A percentile compares a stretch with the other conserved stretches of the same genome.
Evolutionary conservation across 176 grass and related monocot species (phyloP).

Genomic region (Bothriochloa decipiens): DNA sequence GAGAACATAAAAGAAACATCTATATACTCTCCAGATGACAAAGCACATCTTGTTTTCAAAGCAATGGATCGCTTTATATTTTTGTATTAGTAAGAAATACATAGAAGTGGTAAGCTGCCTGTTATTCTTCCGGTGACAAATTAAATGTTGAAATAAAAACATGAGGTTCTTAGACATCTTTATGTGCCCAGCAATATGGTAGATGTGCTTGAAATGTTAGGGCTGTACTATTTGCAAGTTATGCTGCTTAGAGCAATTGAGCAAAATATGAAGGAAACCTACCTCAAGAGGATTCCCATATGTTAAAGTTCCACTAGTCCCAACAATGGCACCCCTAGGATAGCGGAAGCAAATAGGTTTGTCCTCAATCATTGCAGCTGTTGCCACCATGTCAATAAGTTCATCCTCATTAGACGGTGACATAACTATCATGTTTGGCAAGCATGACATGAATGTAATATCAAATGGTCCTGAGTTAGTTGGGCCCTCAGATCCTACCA

Average conservation of each 20-base stretch:
- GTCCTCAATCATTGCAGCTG: constrained; percentile 58
- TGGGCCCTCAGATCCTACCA: constrained; percentile 66
- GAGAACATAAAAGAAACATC: neutral
- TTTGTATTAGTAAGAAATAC: neutral
- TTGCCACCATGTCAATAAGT: constrained; percentile 74
- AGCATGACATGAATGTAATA: constrained; percentile 76
- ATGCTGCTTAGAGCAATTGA: neutral
- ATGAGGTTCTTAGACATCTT: neutral
- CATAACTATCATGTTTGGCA: constrained; percentile 90
- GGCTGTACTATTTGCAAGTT: neutral
- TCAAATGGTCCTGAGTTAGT: constrained; percentile 69
- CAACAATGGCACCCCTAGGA: constrained; percentile 58
- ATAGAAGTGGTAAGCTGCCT: neutral
- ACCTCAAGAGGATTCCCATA: constrained; percentile 63
- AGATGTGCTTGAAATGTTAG: neutral
- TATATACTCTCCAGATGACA: neutral
- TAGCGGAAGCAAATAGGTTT: constrained; percentile 71
- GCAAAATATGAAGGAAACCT: constrained; percentile 27
- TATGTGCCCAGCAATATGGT: neutral
- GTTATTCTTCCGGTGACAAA: constrained; percentile 6
- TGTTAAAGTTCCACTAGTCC: constrained; percentile 35
- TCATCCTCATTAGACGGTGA: constrained; percentile 74
- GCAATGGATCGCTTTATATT: neutral
- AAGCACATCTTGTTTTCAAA: constrained; percentile 6
- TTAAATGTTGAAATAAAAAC: constrained; percentile 8